A percentile compares a stretch with the other conserved stretches of the same genome.
Evolutionary conservation across 768 basidiomycete genomes (phyloP).

Genomic region (Tephrocybe rancida): DNA sequence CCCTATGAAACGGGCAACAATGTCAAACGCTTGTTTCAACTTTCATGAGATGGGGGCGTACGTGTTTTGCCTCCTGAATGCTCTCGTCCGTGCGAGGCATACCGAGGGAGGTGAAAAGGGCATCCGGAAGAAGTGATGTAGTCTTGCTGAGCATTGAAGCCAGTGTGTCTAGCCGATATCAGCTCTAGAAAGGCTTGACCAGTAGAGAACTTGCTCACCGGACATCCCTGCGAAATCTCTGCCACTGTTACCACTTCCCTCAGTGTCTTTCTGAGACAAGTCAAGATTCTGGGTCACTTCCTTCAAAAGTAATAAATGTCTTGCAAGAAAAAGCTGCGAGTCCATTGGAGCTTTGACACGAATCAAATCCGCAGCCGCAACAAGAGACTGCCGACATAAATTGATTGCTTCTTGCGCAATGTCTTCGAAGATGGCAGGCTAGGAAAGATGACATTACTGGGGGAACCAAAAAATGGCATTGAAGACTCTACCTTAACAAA

Average conservation of each 20-base stretch:
- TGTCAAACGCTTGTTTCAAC: not conserved
- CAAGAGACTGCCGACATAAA: conserved; percentile 80
- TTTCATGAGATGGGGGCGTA: conserved; percentile 31
- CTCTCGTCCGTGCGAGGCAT: conserved; percentile 63
- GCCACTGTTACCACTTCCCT: conserved; percentile 27
- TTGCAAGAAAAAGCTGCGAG: conserved; percentile 83
- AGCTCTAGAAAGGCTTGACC: conserved; percentile 3
- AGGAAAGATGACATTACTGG: conserved; percentile 1
- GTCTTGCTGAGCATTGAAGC: conserved; percentile 63
- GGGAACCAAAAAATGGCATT: conserved; percentile 17
- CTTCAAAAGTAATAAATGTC: conserved; percentile 89
- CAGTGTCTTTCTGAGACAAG: conserved; percentile 51
- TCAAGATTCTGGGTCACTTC: conserved; percentile 84
- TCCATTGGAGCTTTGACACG: conserved; percentile 59
- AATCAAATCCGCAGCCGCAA: conserved; percentile 70
- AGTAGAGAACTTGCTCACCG: conserved; percentile 35
- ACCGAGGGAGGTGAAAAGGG: conserved; percentile 70
- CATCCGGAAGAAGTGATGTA: conserved; percentile 63
- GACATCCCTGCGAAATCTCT: conserved; percentile 55
- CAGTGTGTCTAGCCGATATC: conserved; percentile 45
- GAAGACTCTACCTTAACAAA: conserved; percentile 96
- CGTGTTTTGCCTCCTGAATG: conserved; percentile 73
- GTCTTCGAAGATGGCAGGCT: conserved; percentile 97
- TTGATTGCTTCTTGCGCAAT: conserved; percentile 92
- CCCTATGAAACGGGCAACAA: conserved; percentile 56